A percentile compares a stretch with the other conserved stretches of the same genome.
These are phyloP conservation scores for Aspergillus brasiliensis DNA, from an alignment of 2,329 filamentous ascomycete species.

Conservation along the genomic window DNA sequence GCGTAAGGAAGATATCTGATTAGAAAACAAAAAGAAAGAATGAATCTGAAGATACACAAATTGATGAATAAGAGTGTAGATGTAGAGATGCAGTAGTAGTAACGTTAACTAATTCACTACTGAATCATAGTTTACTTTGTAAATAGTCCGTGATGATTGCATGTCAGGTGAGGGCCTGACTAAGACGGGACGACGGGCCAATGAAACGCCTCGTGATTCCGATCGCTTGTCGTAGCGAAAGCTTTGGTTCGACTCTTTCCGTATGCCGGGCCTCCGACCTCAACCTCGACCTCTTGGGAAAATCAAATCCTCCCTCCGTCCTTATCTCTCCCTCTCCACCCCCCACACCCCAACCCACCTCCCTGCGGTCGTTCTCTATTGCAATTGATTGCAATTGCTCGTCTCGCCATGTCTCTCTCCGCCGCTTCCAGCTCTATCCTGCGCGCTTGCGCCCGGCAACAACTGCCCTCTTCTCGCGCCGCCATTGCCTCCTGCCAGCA, in stretches of 20 bases:
- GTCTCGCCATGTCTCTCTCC: conserved; percentile 55
- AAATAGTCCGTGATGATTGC: not conserved
- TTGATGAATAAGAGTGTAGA: too few species aligned
- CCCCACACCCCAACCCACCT: conserved; percentile 18
- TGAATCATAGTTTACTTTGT: too few species aligned
- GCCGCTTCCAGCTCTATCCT: conserved; percentile 69
- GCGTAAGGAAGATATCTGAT: not conserved
- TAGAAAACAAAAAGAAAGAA: too few species aligned
- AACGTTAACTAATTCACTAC: too few species aligned
- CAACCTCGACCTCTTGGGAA: conserved; percentile 39
- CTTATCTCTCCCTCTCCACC: conserved; percentile 17
- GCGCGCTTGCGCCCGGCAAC: conserved; percentile 57
- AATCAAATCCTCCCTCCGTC: conserved; percentile 37
- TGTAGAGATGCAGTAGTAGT: too few species aligned
- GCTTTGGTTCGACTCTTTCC: conserved; percentile 33
- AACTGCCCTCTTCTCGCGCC: conserved; percentile 47
- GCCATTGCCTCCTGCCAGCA: conserved; percentile 45
- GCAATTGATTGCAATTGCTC: conserved; percentile 41
- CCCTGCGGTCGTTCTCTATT: conserved; percentile 20
- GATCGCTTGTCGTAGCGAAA: conserved; percentile 41
- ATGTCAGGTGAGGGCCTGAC: conserved; percentile 9
- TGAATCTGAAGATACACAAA: not conserved
- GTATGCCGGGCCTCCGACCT: conserved; percentile 37
- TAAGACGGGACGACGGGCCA: conserved; percentile 31
- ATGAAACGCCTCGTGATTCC: conserved; percentile 45